A percentile compares a stretch with the other conserved stretches of the same genome.
phyloP scores from a whole-genome alignment of 2,329 filamentous ascomycete species.

The Magnaporthiopsis rhizophila region DNA sequence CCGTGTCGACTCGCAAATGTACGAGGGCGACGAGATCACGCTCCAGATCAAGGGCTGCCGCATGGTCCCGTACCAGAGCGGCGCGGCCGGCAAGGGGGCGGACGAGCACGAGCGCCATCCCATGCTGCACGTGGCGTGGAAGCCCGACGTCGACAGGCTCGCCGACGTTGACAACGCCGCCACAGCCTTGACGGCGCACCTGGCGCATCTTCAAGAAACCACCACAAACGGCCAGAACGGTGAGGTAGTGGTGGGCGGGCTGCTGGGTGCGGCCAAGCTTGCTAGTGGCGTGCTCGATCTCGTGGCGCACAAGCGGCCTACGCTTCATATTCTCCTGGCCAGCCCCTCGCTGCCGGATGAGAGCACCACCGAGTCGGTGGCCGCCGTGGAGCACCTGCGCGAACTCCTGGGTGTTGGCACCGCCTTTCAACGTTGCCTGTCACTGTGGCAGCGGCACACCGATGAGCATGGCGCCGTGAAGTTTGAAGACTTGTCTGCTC shows the following conservation, averaged over 20 bases:
- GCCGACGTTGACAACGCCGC: background rate
- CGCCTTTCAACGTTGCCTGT: too few relatives aligned
- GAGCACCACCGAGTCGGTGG: background rate
- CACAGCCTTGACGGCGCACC: too few relatives aligned
- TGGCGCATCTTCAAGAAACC: too few relatives aligned
- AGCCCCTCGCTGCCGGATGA: background rate
- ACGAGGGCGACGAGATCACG: background rate
- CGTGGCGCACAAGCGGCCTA: too few relatives aligned
- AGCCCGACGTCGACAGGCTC: background rate
- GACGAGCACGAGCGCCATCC: background rate
- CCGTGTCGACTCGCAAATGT: background rate
- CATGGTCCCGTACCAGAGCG: constrained; percentile 1
- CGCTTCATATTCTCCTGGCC: too few relatives aligned
- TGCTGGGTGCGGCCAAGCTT: too few relatives aligned
- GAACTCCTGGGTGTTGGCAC: background rate
- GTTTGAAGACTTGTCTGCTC: too few relatives aligned
- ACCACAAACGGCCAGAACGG: too few relatives aligned
- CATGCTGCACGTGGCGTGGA: constrained; percentile 1
- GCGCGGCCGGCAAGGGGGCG: background rate
- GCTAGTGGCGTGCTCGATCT: too few relatives aligned
- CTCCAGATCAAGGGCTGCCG: background rate
- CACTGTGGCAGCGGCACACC: too few relatives aligned
- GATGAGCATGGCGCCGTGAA: too few relatives aligned
- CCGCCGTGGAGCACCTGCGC: background rate
- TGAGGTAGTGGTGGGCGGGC: too few relatives aligned